These are phyloP conservation scores for Gilbertella persicaria DNA, from an alignment of 371 early-diverging fungal species.

Conservation along the genomic window DNA sequence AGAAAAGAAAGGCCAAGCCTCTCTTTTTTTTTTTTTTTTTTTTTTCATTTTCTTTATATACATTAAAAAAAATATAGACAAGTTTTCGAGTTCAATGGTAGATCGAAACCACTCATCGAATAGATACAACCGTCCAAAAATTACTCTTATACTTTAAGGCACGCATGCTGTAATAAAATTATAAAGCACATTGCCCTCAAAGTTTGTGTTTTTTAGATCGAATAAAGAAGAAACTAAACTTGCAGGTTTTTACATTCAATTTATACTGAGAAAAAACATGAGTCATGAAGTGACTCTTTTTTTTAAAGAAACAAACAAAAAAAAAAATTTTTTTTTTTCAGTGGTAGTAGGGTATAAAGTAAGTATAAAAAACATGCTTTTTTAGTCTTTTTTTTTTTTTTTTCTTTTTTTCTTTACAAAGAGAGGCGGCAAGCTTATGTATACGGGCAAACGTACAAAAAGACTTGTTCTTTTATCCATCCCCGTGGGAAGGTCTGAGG, in stretches of 20 bases:
- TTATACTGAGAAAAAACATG: slow-evolving; percentile 5
- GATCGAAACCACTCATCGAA: slow-evolving; percentile 34
- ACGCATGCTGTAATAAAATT: slow-evolving; percentile 4
- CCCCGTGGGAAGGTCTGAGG: slow-evolving; percentile 60
- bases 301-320: no score
- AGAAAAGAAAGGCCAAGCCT: not conserved
- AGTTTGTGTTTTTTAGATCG: slow-evolving; percentile 29
- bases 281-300: slow-evolving; percentile 1
- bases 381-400: slow-evolving; percentile 3
- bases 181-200: slow-evolving; percentile 9
- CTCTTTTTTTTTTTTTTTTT: slow-evolving; percentile 14
- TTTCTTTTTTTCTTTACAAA: slow-evolving; percentile 12
- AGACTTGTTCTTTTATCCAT: slow-evolving; percentile 35
- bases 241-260: slow-evolving; percentile 8
- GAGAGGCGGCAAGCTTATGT: slow-evolving; percentile 52
- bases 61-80: slow-evolving; percentile 13
- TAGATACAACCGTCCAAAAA: slow-evolving; percentile 35
- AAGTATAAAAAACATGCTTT: not conserved
- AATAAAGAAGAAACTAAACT: slow-evolving; percentile 26
- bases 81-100: slow-evolving; percentile 37
- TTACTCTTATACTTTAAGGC: slow-evolving; percentile 15
- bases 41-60: slow-evolving; percentile 10
- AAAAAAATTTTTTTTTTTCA: slow-evolving; percentile 14
- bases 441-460: slow-evolving; percentile 55
- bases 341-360: not conserved